A percentile compares a stretch with the other conserved stretches of the same genome.
Conservation (phyloP, 176 grass and related monocot species). For the Melocanna baccifera region DNA sequence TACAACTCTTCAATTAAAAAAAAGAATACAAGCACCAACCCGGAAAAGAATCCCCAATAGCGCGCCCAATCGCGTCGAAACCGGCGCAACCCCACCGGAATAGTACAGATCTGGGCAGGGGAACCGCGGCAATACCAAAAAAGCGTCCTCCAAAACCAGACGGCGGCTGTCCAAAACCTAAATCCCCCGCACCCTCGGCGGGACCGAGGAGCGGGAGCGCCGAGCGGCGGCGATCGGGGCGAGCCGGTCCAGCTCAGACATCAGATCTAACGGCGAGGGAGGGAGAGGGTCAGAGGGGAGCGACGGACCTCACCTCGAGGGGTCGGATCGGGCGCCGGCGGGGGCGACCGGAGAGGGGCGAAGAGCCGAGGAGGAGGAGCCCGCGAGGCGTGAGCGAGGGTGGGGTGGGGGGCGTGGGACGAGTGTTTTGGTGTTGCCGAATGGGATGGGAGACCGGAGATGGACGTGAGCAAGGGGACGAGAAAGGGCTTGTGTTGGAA, state of each 20-base stretch:
- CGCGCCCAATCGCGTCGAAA: neutral
- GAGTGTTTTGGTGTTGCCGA: neutral
- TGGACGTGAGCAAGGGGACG: neutral
- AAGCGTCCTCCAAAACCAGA: neutral
- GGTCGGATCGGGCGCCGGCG: neutral
- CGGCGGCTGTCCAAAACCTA: neutral
- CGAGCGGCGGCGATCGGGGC: neutral
- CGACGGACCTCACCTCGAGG: slow-evolving; percentile 17
- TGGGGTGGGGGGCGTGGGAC: no score
- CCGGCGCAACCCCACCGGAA: neutral
- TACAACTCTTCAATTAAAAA: neutral
- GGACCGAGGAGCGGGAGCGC: neutral
- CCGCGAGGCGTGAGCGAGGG: neutral
- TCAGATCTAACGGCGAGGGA: slow-evolving; percentile 13
- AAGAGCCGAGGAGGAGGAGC: neutral
- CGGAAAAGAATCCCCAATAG: neutral
- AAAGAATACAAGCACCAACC: neutral
- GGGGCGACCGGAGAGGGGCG: neutral
- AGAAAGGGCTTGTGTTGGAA: neutral
- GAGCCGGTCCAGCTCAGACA: neutral
- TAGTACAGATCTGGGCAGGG: neutral
- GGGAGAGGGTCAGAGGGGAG: neutral
- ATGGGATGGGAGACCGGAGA: neutral
- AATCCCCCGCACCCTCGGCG: neutral
- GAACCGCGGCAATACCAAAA: neutral